Evolutionary conservation across 2,329 filamentous ascomycete genomes (phyloP).

Genomic region (Shiraia bambusicola): DNA sequence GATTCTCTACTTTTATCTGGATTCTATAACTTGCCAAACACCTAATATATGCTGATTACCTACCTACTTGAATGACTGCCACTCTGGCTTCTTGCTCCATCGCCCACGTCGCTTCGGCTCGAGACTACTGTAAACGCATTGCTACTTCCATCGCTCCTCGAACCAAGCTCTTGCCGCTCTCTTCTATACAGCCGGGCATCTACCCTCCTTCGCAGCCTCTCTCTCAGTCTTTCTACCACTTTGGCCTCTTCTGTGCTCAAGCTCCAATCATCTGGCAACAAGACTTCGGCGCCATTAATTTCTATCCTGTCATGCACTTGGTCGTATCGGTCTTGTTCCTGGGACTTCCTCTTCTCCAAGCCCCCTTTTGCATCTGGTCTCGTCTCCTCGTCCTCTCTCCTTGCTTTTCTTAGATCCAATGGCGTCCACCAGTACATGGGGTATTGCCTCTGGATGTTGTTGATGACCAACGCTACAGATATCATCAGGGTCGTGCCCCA

Average conservation of each 20-base stretch:
- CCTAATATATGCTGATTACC: no score
- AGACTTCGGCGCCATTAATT: constrained; percentile 34
- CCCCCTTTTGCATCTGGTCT: constrained; percentile 22
- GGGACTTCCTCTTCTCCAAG: constrained; percentile 19
- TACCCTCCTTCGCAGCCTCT: constrained; percentile 28
- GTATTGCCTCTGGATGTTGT: constrained; percentile 51
- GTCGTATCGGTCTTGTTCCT: constrained; percentile 18
- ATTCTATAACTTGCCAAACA: no score
- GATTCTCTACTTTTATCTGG: not conserved
- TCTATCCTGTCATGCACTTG: constrained; percentile 26
- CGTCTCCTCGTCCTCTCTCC: constrained; percentile 26
- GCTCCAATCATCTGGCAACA: constrained; percentile 39
- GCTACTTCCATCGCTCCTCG: constrained; percentile 21
- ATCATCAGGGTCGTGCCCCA: constrained; percentile 48
- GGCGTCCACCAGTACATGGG: constrained; percentile 55
- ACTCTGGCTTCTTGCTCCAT: constrained; percentile 12
- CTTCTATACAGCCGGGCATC: constrained; percentile 6
- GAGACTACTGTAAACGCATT: constrained; percentile 24
- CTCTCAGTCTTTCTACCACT: constrained; percentile 41
- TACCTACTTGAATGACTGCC: constrained; percentile 12
- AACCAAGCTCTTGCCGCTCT: constrained; percentile 10
- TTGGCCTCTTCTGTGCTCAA: constrained; percentile 39
- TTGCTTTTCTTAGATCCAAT: constrained; percentile 33
- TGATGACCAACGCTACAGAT: constrained; percentile 45
- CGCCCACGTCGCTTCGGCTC: constrained; percentile 11